Percentiles rank a stretch among this genome's conserved stretches.
These are phyloP conservation scores for Penicillium cataractarum DNA, from an alignment of 495 filamentous ascomycete genomes.

Conservation along the genomic window DNA sequence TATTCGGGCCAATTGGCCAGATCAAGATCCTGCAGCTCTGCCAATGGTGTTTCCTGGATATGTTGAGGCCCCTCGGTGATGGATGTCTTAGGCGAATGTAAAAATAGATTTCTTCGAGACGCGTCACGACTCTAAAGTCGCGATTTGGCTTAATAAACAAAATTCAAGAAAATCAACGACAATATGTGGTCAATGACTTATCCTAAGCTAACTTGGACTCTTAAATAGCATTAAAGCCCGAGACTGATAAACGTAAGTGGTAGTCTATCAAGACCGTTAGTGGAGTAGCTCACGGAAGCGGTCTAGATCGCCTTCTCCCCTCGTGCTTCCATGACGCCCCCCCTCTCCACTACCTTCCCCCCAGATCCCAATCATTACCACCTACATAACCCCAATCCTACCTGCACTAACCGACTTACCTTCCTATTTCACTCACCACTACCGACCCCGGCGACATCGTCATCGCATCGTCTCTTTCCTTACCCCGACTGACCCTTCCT, in stretches of 20 bases:
- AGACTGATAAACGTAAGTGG: neutral
- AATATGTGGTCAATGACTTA: no score
- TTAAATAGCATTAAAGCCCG: no score
- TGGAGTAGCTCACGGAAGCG: slow-evolving; percentile 26
- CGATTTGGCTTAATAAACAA: neutral
- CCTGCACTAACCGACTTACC: no score
- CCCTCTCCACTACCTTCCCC: slow-evolving; percentile 13
- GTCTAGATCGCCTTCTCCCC: slow-evolving; percentile 30
- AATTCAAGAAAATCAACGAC: neutral
- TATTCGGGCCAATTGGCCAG: slow-evolving; percentile 59
- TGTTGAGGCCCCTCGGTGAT: slow-evolving; percentile 52
- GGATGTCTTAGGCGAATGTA: neutral
- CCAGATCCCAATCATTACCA: slow-evolving; percentile 3
- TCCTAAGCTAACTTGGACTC: neutral
- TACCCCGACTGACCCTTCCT: no score
- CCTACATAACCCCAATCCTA: no score
- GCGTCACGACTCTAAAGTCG: neutral
- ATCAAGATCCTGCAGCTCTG: slow-evolving; percentile 57
- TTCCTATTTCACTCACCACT: neutral
- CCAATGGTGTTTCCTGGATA: slow-evolving; percentile 58
- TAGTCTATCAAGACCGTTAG: slow-evolving; percentile 16
- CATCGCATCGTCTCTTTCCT: no score
- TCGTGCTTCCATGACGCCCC: slow-evolving; percentile 25
- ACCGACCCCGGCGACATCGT: neutral
- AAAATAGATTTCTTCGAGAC: neutral